Percentiles rank a stretch among this genome's conserved stretches.
phyloP scores from a whole-genome alignment of 768 basidiomycete genomes.

The Rhizopogon vinicolor region DNA sequence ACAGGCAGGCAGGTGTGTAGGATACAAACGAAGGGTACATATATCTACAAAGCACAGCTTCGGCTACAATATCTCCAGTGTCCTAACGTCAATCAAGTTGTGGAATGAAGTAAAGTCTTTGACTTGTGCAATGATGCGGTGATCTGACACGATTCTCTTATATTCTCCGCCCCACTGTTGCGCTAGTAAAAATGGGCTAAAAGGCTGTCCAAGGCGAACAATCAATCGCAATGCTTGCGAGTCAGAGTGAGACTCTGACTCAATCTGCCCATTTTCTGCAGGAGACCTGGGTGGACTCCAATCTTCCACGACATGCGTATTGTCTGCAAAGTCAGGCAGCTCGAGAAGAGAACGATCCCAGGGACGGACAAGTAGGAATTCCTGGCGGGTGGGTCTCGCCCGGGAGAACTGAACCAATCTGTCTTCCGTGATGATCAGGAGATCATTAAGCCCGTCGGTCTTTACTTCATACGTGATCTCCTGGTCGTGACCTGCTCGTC shows the following conservation, averaged over 20 bases:
- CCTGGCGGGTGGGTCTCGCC: background rate
- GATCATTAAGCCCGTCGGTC: background rate
- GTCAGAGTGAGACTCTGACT: background rate
- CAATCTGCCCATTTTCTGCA: background rate
- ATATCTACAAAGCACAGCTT: too few species aligned
- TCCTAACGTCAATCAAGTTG: background rate
- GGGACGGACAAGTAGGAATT: conserved; percentile 6
- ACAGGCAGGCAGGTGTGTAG: too few species aligned
- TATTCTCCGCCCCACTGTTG: conserved; percentile 27
- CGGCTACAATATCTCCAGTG: background rate
- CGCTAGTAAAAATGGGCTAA: conserved; percentile 2
- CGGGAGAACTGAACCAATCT: background rate
- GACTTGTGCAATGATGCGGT: conserved; percentile 17
- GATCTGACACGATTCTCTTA: conserved; percentile 2
- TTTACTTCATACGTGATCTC: background rate
- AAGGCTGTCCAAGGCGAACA: conserved; percentile 1
- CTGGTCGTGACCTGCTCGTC: background rate
- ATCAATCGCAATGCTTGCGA: conserved; percentile 1
- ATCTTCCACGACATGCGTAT: background rate
- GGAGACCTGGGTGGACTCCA: background rate
- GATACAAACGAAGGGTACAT: too few species aligned
- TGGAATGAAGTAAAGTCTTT: background rate
- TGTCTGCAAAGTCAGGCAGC: background rate
- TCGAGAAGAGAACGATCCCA: conserved; percentile 7
- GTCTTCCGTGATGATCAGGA: background rate